Evolutionary conservation across 2,329 filamentous ascomycete genomes (phyloP).

Genomic region (Trichothecium sympodiale): DNA sequence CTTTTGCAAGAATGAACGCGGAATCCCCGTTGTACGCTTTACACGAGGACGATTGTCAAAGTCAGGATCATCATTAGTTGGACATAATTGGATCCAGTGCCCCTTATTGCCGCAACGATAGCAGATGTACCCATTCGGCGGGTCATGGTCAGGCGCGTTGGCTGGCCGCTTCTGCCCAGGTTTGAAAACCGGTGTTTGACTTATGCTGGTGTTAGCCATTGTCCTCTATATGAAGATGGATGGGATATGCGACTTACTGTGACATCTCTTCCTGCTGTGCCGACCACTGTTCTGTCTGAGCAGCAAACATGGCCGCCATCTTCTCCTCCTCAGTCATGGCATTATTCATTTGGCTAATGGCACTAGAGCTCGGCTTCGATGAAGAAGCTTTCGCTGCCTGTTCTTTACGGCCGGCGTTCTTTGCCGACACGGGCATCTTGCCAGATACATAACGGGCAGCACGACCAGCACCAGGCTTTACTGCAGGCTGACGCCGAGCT

Average conservation of each 20-base stretch:
- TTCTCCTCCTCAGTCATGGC: constrained; percentile 90
- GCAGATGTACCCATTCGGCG: constrained; percentile 89
- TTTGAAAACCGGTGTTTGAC: constrained; percentile 52
- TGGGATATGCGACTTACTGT: constrained; percentile 40
- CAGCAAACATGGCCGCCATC: constrained; percentile 82
- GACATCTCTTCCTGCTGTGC: constrained; percentile 90
- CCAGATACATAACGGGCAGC: constrained; percentile 93
- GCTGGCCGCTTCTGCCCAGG: constrained; percentile 53
- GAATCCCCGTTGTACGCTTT: constrained; percentile 94
- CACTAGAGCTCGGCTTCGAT: constrained; percentile 44
- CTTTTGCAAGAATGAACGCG: constrained; percentile 87
- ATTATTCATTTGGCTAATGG: constrained; percentile 56
- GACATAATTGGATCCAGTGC: constrained; percentile 98
- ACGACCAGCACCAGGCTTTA: constrained; percentile 75
- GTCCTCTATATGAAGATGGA: constrained; percentile 5
- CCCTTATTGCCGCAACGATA: constrained; percentile 94
- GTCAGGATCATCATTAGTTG: constrained; percentile 95
- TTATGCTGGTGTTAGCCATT: constrained; percentile 24
- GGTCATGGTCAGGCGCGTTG: constrained; percentile 83
- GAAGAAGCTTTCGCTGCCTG: constrained; percentile 45
- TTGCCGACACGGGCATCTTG: constrained; percentile 84
- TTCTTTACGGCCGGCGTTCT: constrained; percentile 62
- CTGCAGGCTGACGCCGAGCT: constrained; percentile 73
- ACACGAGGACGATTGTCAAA: constrained; percentile 90
- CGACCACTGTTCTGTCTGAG: constrained; percentile 84